Base-by-base conservation (phyloP, 2,329 filamentous ascomycete species). In the Penicillium fuscoglaucum region DNA sequence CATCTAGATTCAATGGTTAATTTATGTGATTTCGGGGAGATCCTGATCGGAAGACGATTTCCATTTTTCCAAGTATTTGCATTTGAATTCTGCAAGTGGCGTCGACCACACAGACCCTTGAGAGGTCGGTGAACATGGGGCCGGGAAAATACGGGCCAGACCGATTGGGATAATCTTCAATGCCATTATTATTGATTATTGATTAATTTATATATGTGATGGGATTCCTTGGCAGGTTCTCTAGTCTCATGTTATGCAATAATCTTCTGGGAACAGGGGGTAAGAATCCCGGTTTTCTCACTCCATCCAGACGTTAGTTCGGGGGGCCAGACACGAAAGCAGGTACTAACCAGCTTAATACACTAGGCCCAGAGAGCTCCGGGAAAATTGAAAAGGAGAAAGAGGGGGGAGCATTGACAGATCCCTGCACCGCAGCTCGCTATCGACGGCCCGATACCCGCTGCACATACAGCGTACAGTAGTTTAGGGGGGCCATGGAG, bases 371-470 rank as follows among this genome's bases (percentile, higher is more conserved):
- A 35, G n/a, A 21, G 29, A 49, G 29, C 41, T 39, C 41, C 29
- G 41, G 21, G 24, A 44, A 46, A 45, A 29, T 26, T n/a, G 45
- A 45, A 49, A 49, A 37, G 13, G 17, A 49, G 44, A 47, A n/a
- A 53, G 47, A 31, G 24, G 39, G 55, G 48, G 55, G 54, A 26
- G 24, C 43, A 43, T 50, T 54, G 49, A 57, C 55, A 57, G 59
- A 67, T 66, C 64, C 66, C 66, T 68, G 66, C 62, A 61, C 59
- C 60, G 64, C 63, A 63, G 62, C 57, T 65, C 63, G 59, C 63
- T 67, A 68, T 68, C 66, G 66, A 67, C 64, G 64, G 64, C 60
- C 64, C 66, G 66, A 68, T 67, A 68, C 64, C 66, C 64, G 64
- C 64, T 63, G 66, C 63, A 58, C 57, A 59, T 59, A 59, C 65